Base-by-base conservation (phyloP, 2,329 filamentous ascomycete species). In the Domatiomyces globalis region DNA sequence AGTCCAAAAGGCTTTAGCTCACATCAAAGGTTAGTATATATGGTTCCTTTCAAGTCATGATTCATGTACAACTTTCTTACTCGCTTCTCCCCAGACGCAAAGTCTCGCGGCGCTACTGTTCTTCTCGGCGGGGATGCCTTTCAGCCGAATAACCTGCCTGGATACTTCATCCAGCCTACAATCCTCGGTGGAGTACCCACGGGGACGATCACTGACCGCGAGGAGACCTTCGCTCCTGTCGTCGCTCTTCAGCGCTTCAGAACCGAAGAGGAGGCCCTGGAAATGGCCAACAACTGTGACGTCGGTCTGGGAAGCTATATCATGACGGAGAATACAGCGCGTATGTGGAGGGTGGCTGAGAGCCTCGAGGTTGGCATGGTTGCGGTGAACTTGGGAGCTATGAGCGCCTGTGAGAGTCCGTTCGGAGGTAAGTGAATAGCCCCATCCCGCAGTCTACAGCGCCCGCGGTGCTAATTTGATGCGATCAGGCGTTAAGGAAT, bases 281-380 rank as follows among this genome's bases (percentile, higher is more conserved):
- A 62, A 1, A 71, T 77, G 3, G 78, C 75, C 1, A 82, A 81
- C 54, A 67, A 71, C 18, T 67, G 68, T 1, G 68, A 74, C 19
- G 72, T 70, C 27, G 78, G 77, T 0, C 70, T 82, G 0, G 77
- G 76, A 0, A 73, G 75, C 2, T 79, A 77, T 0, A 73, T 83
- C 0, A 82, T 78, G 69, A 75, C 70, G 44, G 61, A 57, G 58
- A 63, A 46, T 58, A 67, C 49, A 58, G 79, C 5, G 69, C 71
- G 48, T 77, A 85, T 61, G 55, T 84, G 10, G 71, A 76, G 62
- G 69, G 82, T 86, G 0, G 78, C 81, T 0, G 82, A 85, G 68
- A 74, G 75, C 15, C 70, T 94, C 42, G 84, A 94, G 65, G 85
- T 90, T 1, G 87, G 87, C 49, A 94, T 94, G 87, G 79, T 94